These are phyloP conservation scores for Ramaria rubella DNA, from an alignment of 768 basidiomycete genomes.

Conservation along the genomic window DNA sequence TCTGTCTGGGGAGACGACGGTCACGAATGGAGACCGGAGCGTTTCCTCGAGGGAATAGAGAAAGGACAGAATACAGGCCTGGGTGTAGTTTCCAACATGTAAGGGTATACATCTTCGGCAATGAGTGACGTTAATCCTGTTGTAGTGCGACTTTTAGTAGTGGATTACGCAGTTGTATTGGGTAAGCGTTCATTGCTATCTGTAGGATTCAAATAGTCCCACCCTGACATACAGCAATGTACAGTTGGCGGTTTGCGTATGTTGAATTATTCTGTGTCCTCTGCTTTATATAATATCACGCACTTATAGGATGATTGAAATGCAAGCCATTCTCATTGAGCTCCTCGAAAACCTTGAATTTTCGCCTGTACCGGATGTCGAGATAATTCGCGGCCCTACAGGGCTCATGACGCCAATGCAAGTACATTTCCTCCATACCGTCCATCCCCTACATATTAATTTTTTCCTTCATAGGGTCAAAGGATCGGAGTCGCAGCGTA, in stretches of 20 bases:
- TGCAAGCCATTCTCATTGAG: too few species aligned
- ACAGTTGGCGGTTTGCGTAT: slow-evolving; percentile 16
- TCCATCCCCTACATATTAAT: too few species aligned
- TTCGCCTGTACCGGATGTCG: slow-evolving; percentile 21
- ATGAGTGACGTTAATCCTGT: neutral
- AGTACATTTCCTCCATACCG: too few species aligned
- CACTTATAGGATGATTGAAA: slow-evolving; percentile 9
- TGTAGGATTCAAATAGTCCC: neutral
- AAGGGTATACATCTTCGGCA: neutral
- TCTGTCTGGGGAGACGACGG: slow-evolving; percentile 28
- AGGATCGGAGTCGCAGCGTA: too few species aligned
- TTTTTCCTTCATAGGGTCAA: too few species aligned
- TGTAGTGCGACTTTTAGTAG: slow-evolving; percentile 1
- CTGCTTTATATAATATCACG: neutral
- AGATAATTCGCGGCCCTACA: slow-evolving; percentile 26
- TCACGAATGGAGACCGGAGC: slow-evolving; percentile 25
- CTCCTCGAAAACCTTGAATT: slow-evolving; percentile 9
- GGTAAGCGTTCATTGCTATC: neutral
- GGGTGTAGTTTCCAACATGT: neutral
- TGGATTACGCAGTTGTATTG: slow-evolving; percentile 1
- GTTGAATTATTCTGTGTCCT: neutral
- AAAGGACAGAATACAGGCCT: slow-evolving; percentile 9
- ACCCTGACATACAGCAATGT: neutral
- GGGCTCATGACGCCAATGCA: slow-evolving; percentile 29
- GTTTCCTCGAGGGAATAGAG: slow-evolving; percentile 16